These are phyloP conservation scores for Cytospora piceicola DNA, from an alignment of 2,329 filamentous ascomycete genomes.

Conservation along the genomic window DNA sequence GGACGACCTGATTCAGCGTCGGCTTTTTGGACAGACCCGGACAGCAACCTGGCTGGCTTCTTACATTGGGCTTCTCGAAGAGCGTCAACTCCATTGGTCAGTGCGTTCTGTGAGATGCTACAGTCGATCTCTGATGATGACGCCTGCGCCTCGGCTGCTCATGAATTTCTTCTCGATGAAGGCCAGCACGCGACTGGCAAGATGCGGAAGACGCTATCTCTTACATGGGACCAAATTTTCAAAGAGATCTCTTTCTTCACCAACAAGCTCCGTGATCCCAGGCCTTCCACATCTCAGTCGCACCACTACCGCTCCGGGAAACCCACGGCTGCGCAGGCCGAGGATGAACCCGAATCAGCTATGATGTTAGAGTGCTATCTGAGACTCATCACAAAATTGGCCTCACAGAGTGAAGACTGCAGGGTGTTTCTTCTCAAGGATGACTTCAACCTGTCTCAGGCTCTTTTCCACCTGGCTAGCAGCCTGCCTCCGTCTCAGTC, in stretches of 20 bases:
- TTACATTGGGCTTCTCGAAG: conserved; percentile 95
- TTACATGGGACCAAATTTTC: conserved; percentile 94
- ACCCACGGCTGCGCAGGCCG: conserved; percentile 67
- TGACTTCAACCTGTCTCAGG: conserved; percentile 69
- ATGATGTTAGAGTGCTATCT: conserved; percentile 97
- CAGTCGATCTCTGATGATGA: conserved; percentile 84
- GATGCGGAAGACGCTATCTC: conserved; percentile 78
- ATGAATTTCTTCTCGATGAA: conserved; percentile 89
- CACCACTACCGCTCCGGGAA: conserved; percentile 63
- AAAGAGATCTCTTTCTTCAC: conserved; percentile 86
- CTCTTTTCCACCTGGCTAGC: conserved; percentile 78
- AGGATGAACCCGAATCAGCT: conserved; percentile 87
- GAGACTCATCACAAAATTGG: conserved; percentile 81
- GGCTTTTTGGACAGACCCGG: conserved; percentile 89
- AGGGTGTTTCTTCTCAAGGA: conserved; percentile 71
- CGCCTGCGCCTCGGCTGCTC: conserved; percentile 80
- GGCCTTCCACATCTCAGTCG: conserved; percentile 60
- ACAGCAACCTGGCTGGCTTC: conserved; percentile 92
- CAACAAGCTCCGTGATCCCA: conserved; percentile 71
- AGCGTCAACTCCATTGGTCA: conserved; percentile 93
- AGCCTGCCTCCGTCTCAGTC: conserved; percentile 58
- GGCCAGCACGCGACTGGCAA: conserved; percentile 73
- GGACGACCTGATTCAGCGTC: conserved; percentile 81
- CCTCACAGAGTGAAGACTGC: conserved; percentile 71
- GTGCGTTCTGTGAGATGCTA: conserved; percentile 95